Conservation (phyloP, 2,329 filamentous ascomycete species). For the Dactylellina sp. region DNA sequence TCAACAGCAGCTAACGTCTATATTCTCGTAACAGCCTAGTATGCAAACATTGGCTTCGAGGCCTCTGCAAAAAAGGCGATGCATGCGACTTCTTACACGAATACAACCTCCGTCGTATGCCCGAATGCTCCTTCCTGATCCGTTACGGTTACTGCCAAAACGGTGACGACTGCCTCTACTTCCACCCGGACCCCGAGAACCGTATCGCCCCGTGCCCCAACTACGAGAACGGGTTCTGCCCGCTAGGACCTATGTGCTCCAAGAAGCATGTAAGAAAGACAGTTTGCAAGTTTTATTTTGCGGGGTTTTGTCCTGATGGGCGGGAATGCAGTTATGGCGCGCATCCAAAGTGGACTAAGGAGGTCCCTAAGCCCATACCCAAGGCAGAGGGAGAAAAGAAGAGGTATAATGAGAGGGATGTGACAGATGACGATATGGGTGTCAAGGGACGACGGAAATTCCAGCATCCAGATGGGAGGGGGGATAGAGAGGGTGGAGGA, state of each 20-base stretch:
- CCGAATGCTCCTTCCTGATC: conserved; percentile 96
- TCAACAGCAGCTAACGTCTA: conserved; percentile 60
- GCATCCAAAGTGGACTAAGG: conserved; percentile 81
- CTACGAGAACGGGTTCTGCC: conserved; percentile 95
- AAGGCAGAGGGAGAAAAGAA: conserved; percentile 79
- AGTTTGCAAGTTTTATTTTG: conserved; percentile 86
- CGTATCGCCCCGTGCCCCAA: conserved; percentile 85
- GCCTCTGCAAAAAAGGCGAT: conserved; percentile 96
- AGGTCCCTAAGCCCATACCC: conserved; percentile 68
- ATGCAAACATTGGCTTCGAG: conserved; percentile 98
- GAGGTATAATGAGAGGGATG: conserved; percentile 57
- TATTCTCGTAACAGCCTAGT: conserved; percentile 71
- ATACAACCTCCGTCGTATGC: conserved; percentile 98
- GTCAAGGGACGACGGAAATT: conserved; percentile 54
- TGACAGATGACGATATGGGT: conserved; percentile 56
- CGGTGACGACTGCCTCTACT: conserved; percentile 94
- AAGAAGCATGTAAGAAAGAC: conserved; percentile 88
- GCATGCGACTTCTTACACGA: conserved; percentile 98
- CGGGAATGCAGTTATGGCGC: conserved; percentile 79
- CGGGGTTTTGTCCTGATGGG: conserved; percentile 93
- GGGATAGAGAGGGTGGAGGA: conserved; percentile 29
- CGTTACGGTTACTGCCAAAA: conserved; percentile 95
- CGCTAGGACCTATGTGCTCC: conserved; percentile 84
- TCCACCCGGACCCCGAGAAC: conserved; percentile 86
- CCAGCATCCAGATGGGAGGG: conserved; percentile 49